Base-by-base conservation (phyloP, 371 early-diverging fungal species). In the Phascolomyces articulosus region DNA sequence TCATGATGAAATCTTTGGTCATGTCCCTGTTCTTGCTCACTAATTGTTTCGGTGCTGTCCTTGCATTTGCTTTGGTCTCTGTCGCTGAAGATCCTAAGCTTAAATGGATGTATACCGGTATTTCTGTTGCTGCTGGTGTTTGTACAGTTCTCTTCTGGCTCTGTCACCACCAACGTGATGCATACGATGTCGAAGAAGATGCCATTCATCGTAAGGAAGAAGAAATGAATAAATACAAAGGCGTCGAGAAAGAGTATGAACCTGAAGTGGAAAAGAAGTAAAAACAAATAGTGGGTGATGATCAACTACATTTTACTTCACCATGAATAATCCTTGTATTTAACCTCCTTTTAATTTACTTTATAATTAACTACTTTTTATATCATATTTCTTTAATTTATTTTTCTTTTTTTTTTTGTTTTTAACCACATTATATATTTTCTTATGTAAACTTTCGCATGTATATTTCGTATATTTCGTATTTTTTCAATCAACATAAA, bases 1-100 rank as follows among this genome's bases (percentile, higher is more conserved):
- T 75, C 6, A 80, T 82, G 58, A 87, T 93, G 82, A 93, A 92
- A 81, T 91, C 92, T 2, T 79, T 91, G 16, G 88, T 91, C 48
- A 89, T 88, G 82, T 78, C 91, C 4, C 61, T 90, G 41, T 91
- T 84, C 82, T 74, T 93, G 69, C 80, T 91, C 58, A 87, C 91
- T 44, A 88, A 85, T 74, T 89, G 87, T 55, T 72, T 85, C 48
- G 90, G 89, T 64, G 77, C 90, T 4, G 69, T 90, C 49, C 80
- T 92, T 48, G 87, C 80, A 29, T 83, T 92, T 70, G 79, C 86
- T 58, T 69, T 92, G 59, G 91, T 89, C 38, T 79, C 84, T 28
- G 85, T 86, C 73, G 79, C 87, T 4, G 81, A 79, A 24, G 90
- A 90, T 62, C 91, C 91, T 57, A 80, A 89, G 70, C 79, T 92